Percentiles rank a stretch among this genome's conserved stretches.
Conservation (phyloP, 1,139 yeast species). For the Neolecta irregularis region DNA sequence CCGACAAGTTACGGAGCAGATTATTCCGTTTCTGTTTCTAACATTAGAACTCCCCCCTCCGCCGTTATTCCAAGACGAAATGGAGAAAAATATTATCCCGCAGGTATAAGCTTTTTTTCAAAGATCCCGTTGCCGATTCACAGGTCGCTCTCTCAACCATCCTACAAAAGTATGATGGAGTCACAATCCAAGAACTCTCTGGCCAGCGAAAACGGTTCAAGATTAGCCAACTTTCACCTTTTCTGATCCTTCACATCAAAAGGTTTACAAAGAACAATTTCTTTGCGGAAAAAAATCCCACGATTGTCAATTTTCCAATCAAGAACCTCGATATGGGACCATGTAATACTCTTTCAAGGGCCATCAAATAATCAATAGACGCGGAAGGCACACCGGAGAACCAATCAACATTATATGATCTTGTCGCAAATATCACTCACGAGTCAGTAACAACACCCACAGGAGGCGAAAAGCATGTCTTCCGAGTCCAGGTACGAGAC, state of each 20-base stretch:
- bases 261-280: conserved; percentile 31
- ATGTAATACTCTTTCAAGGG: conserved; percentile 15
- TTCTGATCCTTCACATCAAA: conserved; percentile 40
- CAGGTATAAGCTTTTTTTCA: conserved; percentile 23
- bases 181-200: conserved; percentile 23
- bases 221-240: conserved; percentile 36
- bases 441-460: conserved; percentile 21
- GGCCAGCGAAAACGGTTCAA: conserved; percentile 28
- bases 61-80: conserved; percentile 38
- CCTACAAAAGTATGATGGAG: conserved; percentile 34
- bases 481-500: conserved; percentile 41
- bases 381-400: conserved; percentile 12
- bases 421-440: conserved; percentile 39
- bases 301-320: conserved; percentile 48
- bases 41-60: conserved; percentile 43
- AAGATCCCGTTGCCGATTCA: not conserved
- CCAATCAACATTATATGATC: conserved; percentile 27
- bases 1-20: conserved; percentile 16
- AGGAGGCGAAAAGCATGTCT: conserved; percentile 23
- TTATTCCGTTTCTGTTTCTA: conserved; percentile 42
- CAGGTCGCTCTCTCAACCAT: conserved; percentile 31
- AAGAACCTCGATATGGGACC: conserved; percentile 30
- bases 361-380: conserved; percentile 5
- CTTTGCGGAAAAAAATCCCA: conserved; percentile 37
- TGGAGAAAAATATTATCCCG: conserved; percentile 31